Evolutionary conservation across 2,329 filamentous ascomycete genomes (phyloP).

Genomic region (Beauveria australis): DNA sequence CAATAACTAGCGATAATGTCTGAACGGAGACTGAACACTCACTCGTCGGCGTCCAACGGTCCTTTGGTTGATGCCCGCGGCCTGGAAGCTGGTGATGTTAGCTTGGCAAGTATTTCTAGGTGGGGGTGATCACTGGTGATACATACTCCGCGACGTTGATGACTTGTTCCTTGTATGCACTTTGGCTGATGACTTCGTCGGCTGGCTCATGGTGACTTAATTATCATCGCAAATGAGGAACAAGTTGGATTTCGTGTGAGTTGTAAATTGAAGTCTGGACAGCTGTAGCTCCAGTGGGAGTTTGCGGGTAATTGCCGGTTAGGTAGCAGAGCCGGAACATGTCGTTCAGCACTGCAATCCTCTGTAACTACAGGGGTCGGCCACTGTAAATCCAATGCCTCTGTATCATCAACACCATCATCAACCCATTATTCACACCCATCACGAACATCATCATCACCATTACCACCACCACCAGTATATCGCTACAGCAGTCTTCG

Average conservation of each 20-base stretch:
- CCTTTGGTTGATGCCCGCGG: constrained; percentile 67
- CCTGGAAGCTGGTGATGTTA: constrained; percentile 37
- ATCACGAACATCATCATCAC: neutral
- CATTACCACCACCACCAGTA: neutral
- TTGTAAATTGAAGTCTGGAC: neutral
- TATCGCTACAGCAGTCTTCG: neutral
- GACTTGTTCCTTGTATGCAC: constrained; percentile 31
- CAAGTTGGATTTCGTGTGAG: neutral
- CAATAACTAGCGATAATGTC: constrained; percentile 3
- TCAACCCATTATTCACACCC: neutral
- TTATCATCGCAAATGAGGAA: neutral
- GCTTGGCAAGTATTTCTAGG: constrained; percentile 4
- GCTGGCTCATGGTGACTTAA: constrained; percentile 20
- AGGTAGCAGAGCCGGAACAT: neutral
- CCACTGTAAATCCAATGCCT: neutral
- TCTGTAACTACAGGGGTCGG: neutral
- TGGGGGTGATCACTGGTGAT: neutral
- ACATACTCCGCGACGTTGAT: constrained; percentile 26
- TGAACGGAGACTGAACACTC: constrained; percentile 25
- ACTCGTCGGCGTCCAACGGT: constrained; percentile 71
- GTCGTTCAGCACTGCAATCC: neutral
- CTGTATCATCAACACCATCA: neutral
- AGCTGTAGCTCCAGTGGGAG: neutral
- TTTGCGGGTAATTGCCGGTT: neutral
- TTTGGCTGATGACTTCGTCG: constrained; percentile 20